These are phyloP conservation scores for Penicillium turbatum DNA, from an alignment of 495 filamentous ascomycete genomes.

Conservation along the genomic window DNA sequence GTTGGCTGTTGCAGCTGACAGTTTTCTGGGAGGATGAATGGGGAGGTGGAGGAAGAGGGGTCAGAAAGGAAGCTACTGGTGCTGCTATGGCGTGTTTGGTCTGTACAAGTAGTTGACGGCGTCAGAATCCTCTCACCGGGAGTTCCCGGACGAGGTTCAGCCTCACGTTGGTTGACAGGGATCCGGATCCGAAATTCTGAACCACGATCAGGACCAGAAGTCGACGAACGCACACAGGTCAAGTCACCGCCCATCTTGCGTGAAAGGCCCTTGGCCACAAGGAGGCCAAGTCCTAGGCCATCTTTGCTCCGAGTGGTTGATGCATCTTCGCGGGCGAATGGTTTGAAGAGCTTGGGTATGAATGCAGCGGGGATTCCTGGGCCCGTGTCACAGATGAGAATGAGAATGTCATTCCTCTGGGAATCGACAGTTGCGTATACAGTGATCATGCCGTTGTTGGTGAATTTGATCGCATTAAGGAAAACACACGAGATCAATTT, in stretches of 20 bases:
- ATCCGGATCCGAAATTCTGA: slow-evolving; percentile 73
- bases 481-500: slow-evolving; percentile 72
- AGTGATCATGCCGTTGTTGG: slow-evolving; percentile 62
- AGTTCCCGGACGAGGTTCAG: slow-evolving; percentile 35
- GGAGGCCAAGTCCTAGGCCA: slow-evolving; percentile 67
- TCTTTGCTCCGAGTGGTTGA: slow-evolving; percentile 69
- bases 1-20: slow-evolving; percentile 32
- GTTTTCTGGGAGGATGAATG: slow-evolving; percentile 19
- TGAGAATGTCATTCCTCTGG: slow-evolving; percentile 52
- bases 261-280: slow-evolving; percentile 73
- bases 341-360: slow-evolving; percentile 67
- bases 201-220: slow-evolving; percentile 60
- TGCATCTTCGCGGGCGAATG: slow-evolving; percentile 68
- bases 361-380: slow-evolving; percentile 69
- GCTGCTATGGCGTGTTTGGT: slow-evolving; percentile 24
- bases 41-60: slow-evolving; percentile 17
- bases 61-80: slow-evolving; percentile 23
- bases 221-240: slow-evolving; percentile 62
- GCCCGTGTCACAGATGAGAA: slow-evolving; percentile 65
- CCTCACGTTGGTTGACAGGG: slow-evolving; percentile 53
- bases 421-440: slow-evolving; percentile 51
- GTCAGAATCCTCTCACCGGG: slow-evolving; percentile 31
- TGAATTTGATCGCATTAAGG: slow-evolving; percentile 78
- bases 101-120: slow-evolving; percentile 22
- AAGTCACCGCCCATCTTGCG: slow-evolving; percentile 74